Conservation (phyloP, 371 early-diverging fungal genomes). For the Mucor mucedo region DNA sequence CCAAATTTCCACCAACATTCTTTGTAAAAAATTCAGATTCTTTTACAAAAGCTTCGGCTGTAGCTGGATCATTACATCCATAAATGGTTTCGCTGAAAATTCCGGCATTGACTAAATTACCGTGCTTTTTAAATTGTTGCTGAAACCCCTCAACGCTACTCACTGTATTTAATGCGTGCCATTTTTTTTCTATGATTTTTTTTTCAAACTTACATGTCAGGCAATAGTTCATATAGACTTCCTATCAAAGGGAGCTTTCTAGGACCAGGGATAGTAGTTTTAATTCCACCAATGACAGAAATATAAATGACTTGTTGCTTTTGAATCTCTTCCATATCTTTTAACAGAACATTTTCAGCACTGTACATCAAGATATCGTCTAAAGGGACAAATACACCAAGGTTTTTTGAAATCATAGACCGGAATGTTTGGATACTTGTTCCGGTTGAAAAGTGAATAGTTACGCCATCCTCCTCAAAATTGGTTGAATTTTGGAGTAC, state of each 20-base stretch:
- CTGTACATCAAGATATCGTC: constrained; percentile 8
- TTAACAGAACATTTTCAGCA: constrained; percentile 21
- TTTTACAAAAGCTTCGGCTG: constrained; percentile 39
- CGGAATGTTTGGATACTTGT: constrained; percentile 37
- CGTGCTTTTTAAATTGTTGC: constrained; percentile 33
- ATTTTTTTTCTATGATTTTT: too few relatives aligned
- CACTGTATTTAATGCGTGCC: neutral
- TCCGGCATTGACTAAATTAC: constrained; percentile 35
- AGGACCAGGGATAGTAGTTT: constrained; percentile 36
- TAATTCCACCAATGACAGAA: constrained; percentile 22
- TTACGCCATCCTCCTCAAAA: constrained; percentile 37
- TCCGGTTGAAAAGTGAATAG: constrained; percentile 31
- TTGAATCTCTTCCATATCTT: constrained; percentile 26
- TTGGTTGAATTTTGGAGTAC: constrained; percentile 23
- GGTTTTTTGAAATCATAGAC: constrained; percentile 33
- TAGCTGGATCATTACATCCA: constrained; percentile 39
- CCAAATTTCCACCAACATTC: constrained; percentile 25
- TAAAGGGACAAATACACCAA: neutral
- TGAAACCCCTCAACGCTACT: constrained; percentile 31
- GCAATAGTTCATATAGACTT: constrained; percentile 40
- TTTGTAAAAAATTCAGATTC: constrained; percentile 54
- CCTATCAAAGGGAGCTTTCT: constrained; percentile 38
- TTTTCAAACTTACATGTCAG: constrained; percentile 32
- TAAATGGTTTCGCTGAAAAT: constrained; percentile 26
- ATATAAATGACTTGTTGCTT: constrained; percentile 31